phyloP scores from a whole-genome alignment of 208 protist species.

The Wallacemonas sp. region DNA sequence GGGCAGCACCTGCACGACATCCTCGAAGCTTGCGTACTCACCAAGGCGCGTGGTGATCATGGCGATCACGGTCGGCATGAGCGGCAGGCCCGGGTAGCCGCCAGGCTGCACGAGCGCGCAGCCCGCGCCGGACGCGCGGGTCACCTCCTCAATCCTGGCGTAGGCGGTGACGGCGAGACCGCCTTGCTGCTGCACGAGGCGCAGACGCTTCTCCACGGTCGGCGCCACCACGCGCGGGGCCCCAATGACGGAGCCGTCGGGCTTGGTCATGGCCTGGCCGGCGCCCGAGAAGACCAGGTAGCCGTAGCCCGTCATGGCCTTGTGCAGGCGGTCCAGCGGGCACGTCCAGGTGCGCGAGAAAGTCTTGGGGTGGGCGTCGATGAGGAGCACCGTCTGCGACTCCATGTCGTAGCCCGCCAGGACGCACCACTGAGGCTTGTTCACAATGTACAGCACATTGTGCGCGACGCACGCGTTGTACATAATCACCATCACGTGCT shows the following conservation, averaged over 20 bases:
- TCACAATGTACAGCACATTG: slow-evolving; percentile 83
- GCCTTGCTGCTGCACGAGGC: slow-evolving; percentile 63
- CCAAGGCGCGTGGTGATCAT: slow-evolving; percentile 69
- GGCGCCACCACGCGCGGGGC: slow-evolving; percentile 53
- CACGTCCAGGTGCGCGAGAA: slow-evolving; percentile 86
- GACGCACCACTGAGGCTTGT: slow-evolving; percentile 82
- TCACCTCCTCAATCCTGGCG: background rate
- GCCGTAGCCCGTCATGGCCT: slow-evolving; percentile 84
- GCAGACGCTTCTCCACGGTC: slow-evolving; percentile 64
- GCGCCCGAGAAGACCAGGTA: slow-evolving; percentile 82
- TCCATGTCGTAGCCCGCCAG: slow-evolving; percentile 87
- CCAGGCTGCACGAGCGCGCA: slow-evolving; percentile 37
- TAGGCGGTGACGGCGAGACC: slow-evolving; percentile 13
- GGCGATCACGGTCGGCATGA: slow-evolving; percentile 84
- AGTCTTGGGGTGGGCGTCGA: slow-evolving; percentile 86
- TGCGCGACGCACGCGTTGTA: slow-evolving; percentile 90
- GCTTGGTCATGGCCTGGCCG: slow-evolving; percentile 2
- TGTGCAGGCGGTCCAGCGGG: slow-evolving; percentile 85
- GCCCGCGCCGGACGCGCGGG: background rate
- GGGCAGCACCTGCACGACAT: slow-evolving; percentile 71
- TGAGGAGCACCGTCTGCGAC: slow-evolving; percentile 77
- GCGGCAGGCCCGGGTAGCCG: slow-evolving; percentile 62
- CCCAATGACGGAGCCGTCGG: slow-evolving; percentile 40
- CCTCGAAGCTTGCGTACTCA: slow-evolving; percentile 67
- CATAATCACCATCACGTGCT: slow-evolving; percentile 88